Base-by-base conservation (phyloP, 768 basidiomycete species). In the Tulasnella sp. region DNA sequence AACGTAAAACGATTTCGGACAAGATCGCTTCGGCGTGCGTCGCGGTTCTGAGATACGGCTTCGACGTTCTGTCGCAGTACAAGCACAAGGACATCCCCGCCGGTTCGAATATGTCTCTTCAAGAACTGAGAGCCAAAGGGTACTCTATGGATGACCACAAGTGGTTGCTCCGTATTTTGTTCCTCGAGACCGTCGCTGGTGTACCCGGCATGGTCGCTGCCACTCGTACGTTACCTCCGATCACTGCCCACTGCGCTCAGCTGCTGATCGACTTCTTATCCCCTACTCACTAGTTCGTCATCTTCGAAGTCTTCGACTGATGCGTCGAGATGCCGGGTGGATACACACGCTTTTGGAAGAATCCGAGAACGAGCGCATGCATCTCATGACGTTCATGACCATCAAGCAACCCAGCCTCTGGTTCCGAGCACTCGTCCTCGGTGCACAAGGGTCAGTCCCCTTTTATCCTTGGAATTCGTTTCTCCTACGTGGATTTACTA, bases 311-410 rank as follows among this genome's bases (percentile, higher is more conserved):
- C 83, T 99, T 42, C 88, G 97, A 44, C 82, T 95, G 41, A 91
- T 98, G 91, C 62, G 62, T 76, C 83, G 85, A 73, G 86, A 87
- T 76, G 83, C 83, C 34, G 84, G 86, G 41, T 95, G 94, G 94
- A 97, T 97, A 75, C 92, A 95, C 79, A 95, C 94, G 6, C 86
- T 94, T 59, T 82, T 97, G 19, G 90, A 94, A 78, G 96, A 97
- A 82, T 94, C 95, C 14, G 94, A 98, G 78, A 98, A 98, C 78
- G 96, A 99, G 81, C 84, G 96, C 40, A 96, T 97, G 92, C 94
- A 96, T 79, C 84, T 95, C 68, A 91, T 95, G 88, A 97, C 95
- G 1, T 99, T 98, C 82, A 92, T 98, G 92, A 91, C 93, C 7
- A 83, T 98, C 74, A 86, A 88, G 40, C 83, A 92, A 71, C 94